Evolutionary conservation across 208 protist species (phyloP).

Genomic region (Leishmania tropica): DNA sequence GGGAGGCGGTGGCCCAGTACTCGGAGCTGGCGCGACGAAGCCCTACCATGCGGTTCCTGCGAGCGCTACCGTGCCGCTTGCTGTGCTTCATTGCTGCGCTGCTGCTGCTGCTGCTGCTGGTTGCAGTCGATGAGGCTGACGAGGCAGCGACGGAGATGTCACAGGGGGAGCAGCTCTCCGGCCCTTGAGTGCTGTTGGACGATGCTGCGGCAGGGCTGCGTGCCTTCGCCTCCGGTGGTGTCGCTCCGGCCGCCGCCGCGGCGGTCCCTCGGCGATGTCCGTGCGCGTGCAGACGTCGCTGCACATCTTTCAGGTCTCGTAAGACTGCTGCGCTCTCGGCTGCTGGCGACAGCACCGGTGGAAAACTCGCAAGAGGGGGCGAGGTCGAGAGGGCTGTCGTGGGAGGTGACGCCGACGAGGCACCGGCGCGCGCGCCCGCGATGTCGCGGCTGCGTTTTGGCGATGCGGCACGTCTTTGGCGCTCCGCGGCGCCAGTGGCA

Average conservation of each 20-base stretch:
- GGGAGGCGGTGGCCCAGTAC: conserved; percentile 19
- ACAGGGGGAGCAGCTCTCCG: conserved; percentile 21
- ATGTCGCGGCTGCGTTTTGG: background rate
- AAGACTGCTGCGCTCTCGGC: conserved; percentile 31
- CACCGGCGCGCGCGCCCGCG: background rate
- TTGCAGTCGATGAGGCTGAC: conserved; percentile 6
- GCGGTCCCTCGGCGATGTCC: background rate
- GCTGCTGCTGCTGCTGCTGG: background rate
- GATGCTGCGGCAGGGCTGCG: background rate
- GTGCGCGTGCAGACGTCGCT: conserved; percentile 14
- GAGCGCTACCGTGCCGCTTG: background rate
- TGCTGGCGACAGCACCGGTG: background rate
- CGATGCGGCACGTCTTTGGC: background rate
- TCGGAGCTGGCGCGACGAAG: background rate
- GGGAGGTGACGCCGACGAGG: background rate
- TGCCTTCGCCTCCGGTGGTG: background rate
- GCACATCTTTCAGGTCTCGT: conserved; percentile 20
- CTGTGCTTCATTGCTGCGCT: background rate
- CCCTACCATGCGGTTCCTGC: background rate
- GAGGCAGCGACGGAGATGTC: conserved; percentile 14
- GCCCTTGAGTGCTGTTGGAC: background rate
- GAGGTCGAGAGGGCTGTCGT: background rate
- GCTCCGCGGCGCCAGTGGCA: background rate
- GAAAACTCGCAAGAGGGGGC: background rate
- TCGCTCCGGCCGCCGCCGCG: background rate